Evolutionary conservation across 768 basidiomycete genomes (phyloP).

Genomic region (Termitomyces sp.): DNA sequence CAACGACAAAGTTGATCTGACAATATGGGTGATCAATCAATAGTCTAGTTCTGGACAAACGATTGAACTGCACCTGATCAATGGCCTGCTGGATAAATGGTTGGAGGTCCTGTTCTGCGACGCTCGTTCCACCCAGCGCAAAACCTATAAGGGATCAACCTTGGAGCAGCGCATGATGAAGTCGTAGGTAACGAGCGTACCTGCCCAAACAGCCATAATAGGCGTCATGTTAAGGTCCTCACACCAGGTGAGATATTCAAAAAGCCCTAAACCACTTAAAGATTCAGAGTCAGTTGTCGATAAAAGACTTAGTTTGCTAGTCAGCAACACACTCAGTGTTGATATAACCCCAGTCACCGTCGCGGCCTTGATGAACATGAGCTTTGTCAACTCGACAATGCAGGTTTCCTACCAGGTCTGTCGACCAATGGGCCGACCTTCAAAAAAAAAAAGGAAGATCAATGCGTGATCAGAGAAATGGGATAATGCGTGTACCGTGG

Average conservation of each 20-base stretch:
- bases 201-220: constrained; percentile 60
- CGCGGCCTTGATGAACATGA: constrained; percentile 30
- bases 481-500: constrained; percentile 29
- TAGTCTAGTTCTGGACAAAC: neutral
- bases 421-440: constrained; percentile 40
- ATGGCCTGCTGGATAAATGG: constrained; percentile 53
- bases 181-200: constrained; percentile 17
- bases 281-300: neutral
- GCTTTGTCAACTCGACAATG: neutral
- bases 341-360: constrained; percentile 59
- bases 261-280: constrained; percentile 23
- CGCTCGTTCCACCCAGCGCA: constrained; percentile 38
- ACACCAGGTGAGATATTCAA: constrained; percentile 39
- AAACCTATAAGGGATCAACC: constrained; percentile 30
- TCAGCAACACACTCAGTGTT: constrained; percentile 44
- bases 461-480: neutral
- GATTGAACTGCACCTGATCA: constrained; percentile 29
- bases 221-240: constrained; percentile 53
- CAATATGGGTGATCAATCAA: neutral
- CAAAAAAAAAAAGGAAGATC: neutral
- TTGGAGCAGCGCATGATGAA: neutral
- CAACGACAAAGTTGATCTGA: constrained; percentile 56
- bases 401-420: constrained; percentile 32
- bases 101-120: constrained; percentile 35
- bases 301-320: constrained; percentile 4